phyloP scores from a whole-genome alignment of 78 protist genomes.

The Dictyostelium purpureum region DNA sequence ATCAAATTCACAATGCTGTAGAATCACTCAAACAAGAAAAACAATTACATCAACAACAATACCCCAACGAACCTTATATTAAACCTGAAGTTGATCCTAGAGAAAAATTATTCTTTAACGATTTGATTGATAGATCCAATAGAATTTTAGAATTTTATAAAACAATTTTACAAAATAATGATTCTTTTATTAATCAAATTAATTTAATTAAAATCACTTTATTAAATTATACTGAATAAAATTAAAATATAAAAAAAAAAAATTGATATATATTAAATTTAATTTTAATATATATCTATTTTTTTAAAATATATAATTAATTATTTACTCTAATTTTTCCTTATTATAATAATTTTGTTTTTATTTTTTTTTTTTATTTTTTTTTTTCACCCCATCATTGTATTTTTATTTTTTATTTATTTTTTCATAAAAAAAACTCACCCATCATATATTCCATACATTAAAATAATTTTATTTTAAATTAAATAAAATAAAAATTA shows the following conservation, averaged over 20 bases:
- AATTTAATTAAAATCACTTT: not conserved
- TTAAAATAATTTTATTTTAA: too few relatives aligned
- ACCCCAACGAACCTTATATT: not conserved
- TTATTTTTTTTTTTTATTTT: too few relatives aligned
- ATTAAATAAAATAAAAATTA: too few relatives aligned
- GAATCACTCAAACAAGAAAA: not conserved
- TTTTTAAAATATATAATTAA: too few relatives aligned
- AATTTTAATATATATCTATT: too few relatives aligned
- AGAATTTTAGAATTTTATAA: not conserved
- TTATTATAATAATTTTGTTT: too few relatives aligned
- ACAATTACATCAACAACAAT: not conserved
- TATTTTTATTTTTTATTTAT: too few relatives aligned
- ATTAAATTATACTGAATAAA: conserved; percentile 8
- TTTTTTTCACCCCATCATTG: too few relatives aligned
- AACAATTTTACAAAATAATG: not conserved
- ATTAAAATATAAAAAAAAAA: not conserved
- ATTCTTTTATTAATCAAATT: not conserved
- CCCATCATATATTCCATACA: too few relatives aligned
- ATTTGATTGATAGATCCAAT: not conserved
- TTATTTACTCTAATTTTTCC: too few relatives aligned
- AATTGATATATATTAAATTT: too few relatives aligned
- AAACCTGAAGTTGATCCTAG: not conserved
- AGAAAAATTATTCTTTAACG: not conserved
- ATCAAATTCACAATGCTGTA: not conserved
- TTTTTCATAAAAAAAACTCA: too few relatives aligned